These are phyloP conservation scores for Gnetum montanum DNA, from an alignment of 75 land plant genomes.

Conservation along the genomic window DNA sequence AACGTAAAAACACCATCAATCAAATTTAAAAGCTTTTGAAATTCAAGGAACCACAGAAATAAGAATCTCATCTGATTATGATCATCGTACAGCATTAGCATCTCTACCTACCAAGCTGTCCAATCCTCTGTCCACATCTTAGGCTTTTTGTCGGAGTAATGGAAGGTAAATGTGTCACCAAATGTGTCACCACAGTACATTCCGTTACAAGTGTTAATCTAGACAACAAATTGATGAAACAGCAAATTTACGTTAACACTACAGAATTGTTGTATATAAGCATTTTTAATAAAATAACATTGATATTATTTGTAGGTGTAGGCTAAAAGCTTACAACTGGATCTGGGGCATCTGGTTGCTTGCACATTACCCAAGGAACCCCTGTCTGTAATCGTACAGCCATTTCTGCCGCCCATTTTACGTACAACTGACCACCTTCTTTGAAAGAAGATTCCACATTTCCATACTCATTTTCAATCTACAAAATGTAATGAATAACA, in stretches of 20 bases:
- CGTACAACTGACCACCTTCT: conserved; percentile 32
- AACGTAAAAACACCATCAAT: background rate
- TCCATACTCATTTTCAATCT: conserved; percentile 93
- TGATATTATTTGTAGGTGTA: too few relatives aligned
- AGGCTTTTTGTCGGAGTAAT: conserved; percentile 3
- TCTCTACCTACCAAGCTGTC: background rate
- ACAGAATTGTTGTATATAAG: too few relatives aligned
- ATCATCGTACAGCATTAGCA: background rate
- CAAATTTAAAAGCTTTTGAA: too few relatives aligned
- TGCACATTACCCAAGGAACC: conserved; percentile 95
- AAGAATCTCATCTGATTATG: too few relatives aligned
- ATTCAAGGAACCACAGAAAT: too few relatives aligned
- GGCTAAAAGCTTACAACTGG: conserved; percentile 79
- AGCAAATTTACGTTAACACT: background rate
- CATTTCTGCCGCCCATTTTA: conserved; percentile 82
- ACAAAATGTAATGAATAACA: background rate
- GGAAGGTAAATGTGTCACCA: conserved; percentile 4
- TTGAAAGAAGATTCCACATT: conserved; percentile 38
- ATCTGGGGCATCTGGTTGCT: conserved; percentile 79
- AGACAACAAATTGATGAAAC: background rate
- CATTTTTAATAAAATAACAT: too few relatives aligned
- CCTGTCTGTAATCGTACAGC: conserved; percentile 65
- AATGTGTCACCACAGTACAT: conserved; percentile 11
- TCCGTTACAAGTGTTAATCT: conserved; percentile 9
- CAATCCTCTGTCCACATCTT: conserved; percentile 11